Conservation (phyloP, 2,329 filamentous ascomycete species). For the Exophiala alcalophila region DNA sequence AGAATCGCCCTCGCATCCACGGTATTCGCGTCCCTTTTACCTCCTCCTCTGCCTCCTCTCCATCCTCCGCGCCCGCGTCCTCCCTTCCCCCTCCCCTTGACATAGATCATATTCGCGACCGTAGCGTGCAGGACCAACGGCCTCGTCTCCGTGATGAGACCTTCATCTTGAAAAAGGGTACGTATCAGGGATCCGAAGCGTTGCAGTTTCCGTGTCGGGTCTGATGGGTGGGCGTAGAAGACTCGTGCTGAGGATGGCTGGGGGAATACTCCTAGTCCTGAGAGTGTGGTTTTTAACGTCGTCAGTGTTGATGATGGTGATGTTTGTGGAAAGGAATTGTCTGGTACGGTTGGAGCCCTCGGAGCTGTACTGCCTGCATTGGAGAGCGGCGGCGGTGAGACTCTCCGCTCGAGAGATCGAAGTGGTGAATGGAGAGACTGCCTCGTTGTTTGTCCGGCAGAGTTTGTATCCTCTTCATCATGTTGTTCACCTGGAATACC, state of each 20-base stretch:
- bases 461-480: no score
- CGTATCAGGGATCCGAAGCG: slow-evolving; percentile 42
- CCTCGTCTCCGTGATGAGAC: slow-evolving; percentile 44
- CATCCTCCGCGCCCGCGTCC: slow-evolving; percentile 20
- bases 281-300: slow-evolving; percentile 23
- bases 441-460: no score
- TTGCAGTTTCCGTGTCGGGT: slow-evolving; percentile 40
- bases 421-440: no score
- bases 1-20: slow-evolving; percentile 49
- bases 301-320: neutral
- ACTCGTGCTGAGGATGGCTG: slow-evolving; percentile 20
- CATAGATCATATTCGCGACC: slow-evolving; percentile 80
- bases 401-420: no score
- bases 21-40: slow-evolving; percentile 23
- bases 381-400: no score
- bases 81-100: slow-evolving; percentile 17
- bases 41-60: slow-evolving; percentile 9
- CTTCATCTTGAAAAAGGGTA: slow-evolving; percentile 44
- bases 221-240: slow-evolving; percentile 34
- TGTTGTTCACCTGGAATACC: no score
- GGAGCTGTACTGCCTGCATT: no score
- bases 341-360: no score
- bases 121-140: slow-evolving; percentile 78
- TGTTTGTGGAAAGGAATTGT: slow-evolving; percentile 1
- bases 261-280: slow-evolving; percentile 26